Evolutionary conservation across 2,329 filamentous ascomycete species (phyloP), one percentile per base, ranked within the genome.

Genomic region (Bimuria novae-zelandiae): DNA sequence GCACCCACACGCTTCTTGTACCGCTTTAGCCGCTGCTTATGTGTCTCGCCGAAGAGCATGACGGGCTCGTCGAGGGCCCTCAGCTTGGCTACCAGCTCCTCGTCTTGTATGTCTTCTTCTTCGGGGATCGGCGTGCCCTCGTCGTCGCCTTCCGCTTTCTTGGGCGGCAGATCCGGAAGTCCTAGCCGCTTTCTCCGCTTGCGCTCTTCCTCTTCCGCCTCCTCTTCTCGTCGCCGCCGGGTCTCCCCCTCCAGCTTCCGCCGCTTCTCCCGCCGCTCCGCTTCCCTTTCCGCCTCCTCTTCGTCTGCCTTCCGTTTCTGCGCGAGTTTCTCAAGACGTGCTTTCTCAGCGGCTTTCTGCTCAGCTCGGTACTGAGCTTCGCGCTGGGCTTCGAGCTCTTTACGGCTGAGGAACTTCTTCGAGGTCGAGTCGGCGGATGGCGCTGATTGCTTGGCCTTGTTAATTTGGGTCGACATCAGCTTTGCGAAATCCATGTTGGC

Each of bases 301-400:
- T 96, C 92, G 49, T 97, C 93, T 21, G 86, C 84, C 74, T 95
- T 94, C 62, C 93, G 89, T 77, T 97, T 97, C 63, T 88, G 86
- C 1, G 84, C 82, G 1, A 84, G 79, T 59, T 86, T 87, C 56
- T 88, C 84, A 54, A 85, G 80, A 23, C 90, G 89, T 67, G 90
- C 86, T 33, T 80, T 81, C 62, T 92, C 89, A 47, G 90, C 79
- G 3, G 83, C 83, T 59, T 85, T 84, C 73, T 97, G 92, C 65
- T 96, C 91, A 12, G 88, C 88, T 1, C 85, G 79, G 77, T 99
- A 99, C 55, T 87, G 85, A 33, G 86, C 88, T 68, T 89, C 80
- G 48, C 94, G 88, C 65, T 89, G 85, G 48, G 89, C 88, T 80
- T 99, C 94, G 62, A 91, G 73, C 61, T 99, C 93, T 61, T 89